Evolutionary conservation across 495 filamentous ascomycete genomes (phyloP), one percentile per base, ranked within the genome.

Genomic region (Elaphomyces granulatus): DNA sequence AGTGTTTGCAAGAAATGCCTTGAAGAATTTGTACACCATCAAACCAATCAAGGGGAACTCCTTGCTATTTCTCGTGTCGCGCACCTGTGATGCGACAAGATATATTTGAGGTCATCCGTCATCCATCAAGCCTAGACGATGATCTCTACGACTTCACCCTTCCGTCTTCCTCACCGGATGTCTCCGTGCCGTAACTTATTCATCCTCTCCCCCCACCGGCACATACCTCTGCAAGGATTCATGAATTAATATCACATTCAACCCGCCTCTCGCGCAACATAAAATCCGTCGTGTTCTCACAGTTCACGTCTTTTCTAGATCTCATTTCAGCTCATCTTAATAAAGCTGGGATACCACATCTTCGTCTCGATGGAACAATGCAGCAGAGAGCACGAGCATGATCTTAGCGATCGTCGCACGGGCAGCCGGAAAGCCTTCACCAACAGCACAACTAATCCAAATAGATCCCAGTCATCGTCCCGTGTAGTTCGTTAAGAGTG

Each of bases 221-320:
- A 3, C 60, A 63, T 38, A 69, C 65, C 2, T 94, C 85, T 2
- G 80, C 90, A 26, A 98, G 96, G 58, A 80, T 94, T 41, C 74
- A 80, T 18, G 67, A 82, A 1, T 65, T 98, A 3, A 70, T 94
- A 54, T 69, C 66, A 34, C 76, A 85, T 37, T 74, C 96, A 8
- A 74, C 76, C 32, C 58, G 67, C 17, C 54, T 90, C 3, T 75
- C 81, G 7, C 70, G 81, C 0, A 65, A 59, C 32, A 81, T 77
- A n/a, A 95, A 95, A 66, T 83, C 81, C 19, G 85, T 94, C 31
- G 77, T 96, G 37, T 96, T 98, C 62, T 85, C 79, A 45, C 90
- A 98, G 58, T 98, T 98, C 57, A 98, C 90, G 8, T 87, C 86
- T 1, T 98, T 96, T 59, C 76, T 98, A 39, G 80, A 88, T 48